Conservation (phyloP, 164 flowering plant species). For the Warburgia ugandensis region DNA sequence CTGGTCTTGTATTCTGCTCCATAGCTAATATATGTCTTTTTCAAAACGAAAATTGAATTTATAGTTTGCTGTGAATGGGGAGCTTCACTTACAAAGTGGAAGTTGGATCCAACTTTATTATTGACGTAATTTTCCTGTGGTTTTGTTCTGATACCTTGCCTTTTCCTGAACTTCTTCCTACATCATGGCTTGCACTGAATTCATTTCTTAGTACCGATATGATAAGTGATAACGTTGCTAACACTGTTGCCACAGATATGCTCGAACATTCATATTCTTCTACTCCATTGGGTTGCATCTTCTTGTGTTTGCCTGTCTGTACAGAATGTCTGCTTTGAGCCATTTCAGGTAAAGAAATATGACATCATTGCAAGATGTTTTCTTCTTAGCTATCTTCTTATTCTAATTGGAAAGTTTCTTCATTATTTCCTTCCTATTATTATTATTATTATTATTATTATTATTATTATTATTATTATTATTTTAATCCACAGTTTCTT, state of each 20-base stretch:
- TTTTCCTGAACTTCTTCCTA: no score
- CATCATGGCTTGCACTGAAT: background rate
- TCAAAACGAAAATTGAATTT: no score
- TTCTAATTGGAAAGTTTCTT: background rate
- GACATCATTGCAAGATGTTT: background rate
- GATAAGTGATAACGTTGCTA: background rate
- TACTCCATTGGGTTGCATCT: constrained; percentile 93
- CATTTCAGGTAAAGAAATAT: constrained; percentile 59
- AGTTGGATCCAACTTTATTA: no score
- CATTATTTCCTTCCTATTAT: background rate
- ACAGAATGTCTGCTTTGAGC: constrained; percentile 88
- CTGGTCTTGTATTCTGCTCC: no score
- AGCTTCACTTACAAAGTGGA: no score
- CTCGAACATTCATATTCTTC: constrained; percentile 86
- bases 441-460: no score
- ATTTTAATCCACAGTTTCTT: background rate
- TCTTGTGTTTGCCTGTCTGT: constrained; percentile 84
- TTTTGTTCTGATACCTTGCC: no score
- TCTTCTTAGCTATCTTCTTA: background rate
- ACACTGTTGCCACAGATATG: constrained; percentile 49
- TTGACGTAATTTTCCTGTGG: no score
- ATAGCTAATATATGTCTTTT: no score
- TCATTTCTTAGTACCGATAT: background rate
- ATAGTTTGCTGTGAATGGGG: no score
- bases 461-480: background rate